Evolutionary conservation across 2,329 filamentous ascomycete genomes (phyloP).

Genomic region (Ciborinia camelliae): DNA sequence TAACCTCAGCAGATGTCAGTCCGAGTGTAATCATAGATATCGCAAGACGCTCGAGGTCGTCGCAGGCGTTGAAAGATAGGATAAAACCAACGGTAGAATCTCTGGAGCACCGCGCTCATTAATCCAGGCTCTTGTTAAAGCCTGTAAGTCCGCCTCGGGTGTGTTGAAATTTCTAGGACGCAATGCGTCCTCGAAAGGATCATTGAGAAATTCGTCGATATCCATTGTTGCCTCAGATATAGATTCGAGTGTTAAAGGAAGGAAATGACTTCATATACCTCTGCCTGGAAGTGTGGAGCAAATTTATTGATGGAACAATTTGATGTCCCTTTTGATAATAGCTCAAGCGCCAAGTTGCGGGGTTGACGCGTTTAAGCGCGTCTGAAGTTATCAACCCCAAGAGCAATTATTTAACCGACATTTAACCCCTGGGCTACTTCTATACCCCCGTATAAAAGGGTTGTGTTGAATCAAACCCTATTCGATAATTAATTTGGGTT

Average conservation of each 20-base stretch:
- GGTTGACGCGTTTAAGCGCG: neutral
- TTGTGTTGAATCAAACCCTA: too few relatives aligned
- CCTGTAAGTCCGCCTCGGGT: conserved; percentile 70
- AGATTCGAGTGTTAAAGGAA: neutral
- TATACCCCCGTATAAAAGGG: too few relatives aligned
- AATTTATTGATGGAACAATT: neutral
- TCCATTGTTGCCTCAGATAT: neutral
- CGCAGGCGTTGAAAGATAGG: conserved; percentile 12
- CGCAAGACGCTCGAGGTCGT: neutral
- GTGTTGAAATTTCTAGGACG: conserved; percentile 58
- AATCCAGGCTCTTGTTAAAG: conserved; percentile 87
- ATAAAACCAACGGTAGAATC: conserved; percentile 65
- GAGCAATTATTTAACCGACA: neutral
- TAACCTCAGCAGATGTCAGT: conserved; percentile 19
- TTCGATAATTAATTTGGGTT: too few relatives aligned
- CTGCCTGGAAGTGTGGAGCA: neutral
- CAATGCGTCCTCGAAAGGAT: conserved; percentile 38
- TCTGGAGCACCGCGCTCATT: conserved; percentile 88
- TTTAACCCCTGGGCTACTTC: neutral
- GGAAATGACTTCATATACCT: neutral
- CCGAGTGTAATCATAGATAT: neutral
- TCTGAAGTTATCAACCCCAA: neutral
- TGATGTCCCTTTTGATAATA: neutral
- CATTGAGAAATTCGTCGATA: conserved; percentile 49
- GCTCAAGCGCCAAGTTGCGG: neutral